A percentile compares a stretch with the other conserved stretches of the same genome.
Conservation (phyloP, 768 basidiomycete species). For the Leccinum rimulosum region DNA sequence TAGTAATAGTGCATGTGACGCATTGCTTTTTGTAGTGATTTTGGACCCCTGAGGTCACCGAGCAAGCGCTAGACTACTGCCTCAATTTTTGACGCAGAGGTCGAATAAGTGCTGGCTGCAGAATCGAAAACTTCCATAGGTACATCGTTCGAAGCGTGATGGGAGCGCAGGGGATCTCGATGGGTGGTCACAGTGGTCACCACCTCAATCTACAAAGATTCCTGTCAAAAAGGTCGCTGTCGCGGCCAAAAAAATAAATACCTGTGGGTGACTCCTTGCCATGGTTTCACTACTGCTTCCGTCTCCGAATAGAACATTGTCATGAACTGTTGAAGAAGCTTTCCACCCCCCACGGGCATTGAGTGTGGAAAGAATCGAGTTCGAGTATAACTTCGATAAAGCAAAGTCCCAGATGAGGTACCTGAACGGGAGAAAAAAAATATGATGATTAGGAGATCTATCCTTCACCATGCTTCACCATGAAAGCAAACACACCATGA, state of each 20-base stretch:
- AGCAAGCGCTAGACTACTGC: too few species aligned
- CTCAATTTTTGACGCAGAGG: too few species aligned
- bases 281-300: not conserved
- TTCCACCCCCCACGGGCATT: slow-evolving; percentile 26
- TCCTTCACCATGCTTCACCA: too few species aligned
- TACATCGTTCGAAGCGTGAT: too few species aligned
- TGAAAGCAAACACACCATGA: slow-evolving; percentile 20
- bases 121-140: too few species aligned
- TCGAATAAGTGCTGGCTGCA: too few species aligned
- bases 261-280: slow-evolving; percentile 2
- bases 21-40: not conserved
- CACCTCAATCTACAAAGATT: not conserved
- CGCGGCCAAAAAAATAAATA: not conserved
- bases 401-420: slow-evolving; percentile 25
- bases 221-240: not conserved
- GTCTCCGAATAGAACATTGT: slow-evolving; percentile 11
- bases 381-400: slow-evolving; percentile 28
- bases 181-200: not conserved
- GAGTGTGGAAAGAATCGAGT: slow-evolving; percentile 19
- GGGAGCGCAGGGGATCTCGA: too few species aligned
- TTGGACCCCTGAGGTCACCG: too few species aligned
- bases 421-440: not conserved
- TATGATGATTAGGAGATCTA: not conserved
- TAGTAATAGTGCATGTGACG: not conserved
- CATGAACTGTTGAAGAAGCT: not conserved